These are phyloP conservation scores for Warburgia ugandensis DNA, from an alignment of 164 flowering plant species.

Conservation along the genomic window DNA sequence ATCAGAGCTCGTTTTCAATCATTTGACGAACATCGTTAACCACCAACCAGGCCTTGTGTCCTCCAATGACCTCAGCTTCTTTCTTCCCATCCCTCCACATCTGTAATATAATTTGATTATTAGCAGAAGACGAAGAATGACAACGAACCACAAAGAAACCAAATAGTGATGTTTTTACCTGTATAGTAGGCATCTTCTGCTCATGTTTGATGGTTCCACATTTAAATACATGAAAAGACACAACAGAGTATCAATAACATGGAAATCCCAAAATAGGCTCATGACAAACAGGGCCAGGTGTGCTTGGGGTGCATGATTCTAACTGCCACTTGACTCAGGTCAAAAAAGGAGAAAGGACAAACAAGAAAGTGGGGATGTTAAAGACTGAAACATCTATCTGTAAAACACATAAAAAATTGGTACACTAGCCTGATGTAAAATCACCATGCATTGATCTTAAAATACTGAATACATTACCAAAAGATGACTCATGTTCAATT, in stretches of 20 bases:
- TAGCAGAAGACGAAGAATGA: slow-evolving; percentile 1
- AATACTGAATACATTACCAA: no score
- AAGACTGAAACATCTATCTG: no score
- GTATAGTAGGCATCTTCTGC: slow-evolving; percentile 96
- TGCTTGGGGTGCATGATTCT: not conserved
- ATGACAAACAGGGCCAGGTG: not conserved
- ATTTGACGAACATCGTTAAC: slow-evolving; percentile 69
- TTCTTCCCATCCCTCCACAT: slow-evolving; percentile 70
- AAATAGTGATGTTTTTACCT: slow-evolving; percentile 31
- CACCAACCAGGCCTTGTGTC: slow-evolving; percentile 74
- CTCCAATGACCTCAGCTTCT: slow-evolving; percentile 79
- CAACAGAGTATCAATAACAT: slow-evolving; percentile 8
- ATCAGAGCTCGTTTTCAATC: slow-evolving; percentile 46
- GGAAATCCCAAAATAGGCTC: not conserved
- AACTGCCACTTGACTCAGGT: no score
- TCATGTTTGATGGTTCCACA: slow-evolving; percentile 11
- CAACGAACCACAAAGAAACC: not conserved
- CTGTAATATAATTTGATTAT: slow-evolving; percentile 29
- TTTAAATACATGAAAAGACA: slow-evolving; percentile 20
- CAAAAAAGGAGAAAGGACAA: no score
- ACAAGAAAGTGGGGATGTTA: no score
- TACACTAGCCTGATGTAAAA: no score
- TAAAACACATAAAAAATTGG: no score
- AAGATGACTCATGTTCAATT: no score
- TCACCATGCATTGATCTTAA: no score